Conservation (phyloP, 2,329 filamentous ascomycete genomes). For the Xylaria sp. region DNA sequence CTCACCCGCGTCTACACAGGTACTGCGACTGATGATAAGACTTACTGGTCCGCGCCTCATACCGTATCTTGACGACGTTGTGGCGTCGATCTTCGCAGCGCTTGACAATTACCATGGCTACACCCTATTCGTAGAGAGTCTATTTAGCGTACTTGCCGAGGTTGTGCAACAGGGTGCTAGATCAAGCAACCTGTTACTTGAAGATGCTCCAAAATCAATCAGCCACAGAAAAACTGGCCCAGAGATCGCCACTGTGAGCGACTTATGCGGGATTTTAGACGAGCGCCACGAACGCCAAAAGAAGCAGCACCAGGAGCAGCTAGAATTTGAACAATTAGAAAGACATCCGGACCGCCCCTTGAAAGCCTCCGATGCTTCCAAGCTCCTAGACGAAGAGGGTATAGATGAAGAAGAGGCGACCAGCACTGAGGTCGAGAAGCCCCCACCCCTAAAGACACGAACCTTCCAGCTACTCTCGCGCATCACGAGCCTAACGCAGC, state of each 20-base stretch:
- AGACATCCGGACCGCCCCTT: constrained; percentile 54
- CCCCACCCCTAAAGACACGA: constrained; percentile 75
- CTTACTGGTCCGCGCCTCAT: constrained; percentile 84
- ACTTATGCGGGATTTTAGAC: constrained; percentile 69
- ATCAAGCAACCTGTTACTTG: constrained; percentile 61
- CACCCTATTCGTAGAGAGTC: constrained; percentile 80
- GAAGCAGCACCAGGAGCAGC: constrained; percentile 47
- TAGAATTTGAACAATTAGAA: constrained; percentile 49
- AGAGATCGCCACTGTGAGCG: constrained; percentile 53
- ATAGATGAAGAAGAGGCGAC: constrained; percentile 52
- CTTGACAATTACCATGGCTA: constrained; percentile 98
- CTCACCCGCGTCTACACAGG: constrained; percentile 89
- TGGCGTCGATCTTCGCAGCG: constrained; percentile 90
- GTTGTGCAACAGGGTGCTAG: constrained; percentile 85
- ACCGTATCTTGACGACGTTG: constrained; percentile 90
- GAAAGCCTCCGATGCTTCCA: constrained; percentile 45
- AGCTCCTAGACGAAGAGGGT: constrained; percentile 51
- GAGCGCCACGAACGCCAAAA: constrained; percentile 64
- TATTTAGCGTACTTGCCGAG: constrained; percentile 85
- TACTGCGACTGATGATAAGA: constrained; percentile 92
- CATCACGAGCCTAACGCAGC: constrained; percentile 85
- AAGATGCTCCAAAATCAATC: constrained; percentile 51
- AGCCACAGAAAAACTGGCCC: constrained; percentile 57
- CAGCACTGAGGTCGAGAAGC: constrained; percentile 56
- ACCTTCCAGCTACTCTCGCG: constrained; percentile 84